Percentiles rank a stretch among this genome's conserved stretches.
Evolutionary conservation across 306 rosid species (phyloP).

Genomic region (Nissolia schottii): DNA sequence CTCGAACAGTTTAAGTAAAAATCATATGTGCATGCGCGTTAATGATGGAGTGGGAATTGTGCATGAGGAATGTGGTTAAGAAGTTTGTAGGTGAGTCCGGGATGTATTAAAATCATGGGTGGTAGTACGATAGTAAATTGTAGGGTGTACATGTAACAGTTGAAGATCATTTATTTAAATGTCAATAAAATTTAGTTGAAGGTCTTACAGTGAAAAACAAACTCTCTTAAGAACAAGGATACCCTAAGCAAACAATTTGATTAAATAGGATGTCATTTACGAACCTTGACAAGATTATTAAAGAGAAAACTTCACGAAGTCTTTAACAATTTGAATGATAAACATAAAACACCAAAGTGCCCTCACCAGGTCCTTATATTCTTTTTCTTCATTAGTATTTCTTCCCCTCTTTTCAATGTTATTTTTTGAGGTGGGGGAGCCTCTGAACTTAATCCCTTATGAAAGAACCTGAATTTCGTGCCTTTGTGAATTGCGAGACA

Average conservation of each 20-base stretch:
- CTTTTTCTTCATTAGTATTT: neutral
- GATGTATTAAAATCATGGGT: too few species aligned
- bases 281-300: slow-evolving; percentile 4
- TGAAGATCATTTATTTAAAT: neutral
- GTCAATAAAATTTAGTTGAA: neutral
- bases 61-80: too few species aligned
- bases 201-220: neutral
- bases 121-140: too few species aligned
- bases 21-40: too few species aligned
- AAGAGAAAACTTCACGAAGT: neutral
- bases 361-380: neutral
- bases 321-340: neutral
- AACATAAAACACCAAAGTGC: neutral
- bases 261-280: neutral
- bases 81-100: too few species aligned
- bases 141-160: too few species aligned
- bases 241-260: neutral
- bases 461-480: neutral
- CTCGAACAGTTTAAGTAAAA: too few species aligned
- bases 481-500: neutral
- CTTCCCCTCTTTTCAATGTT: neutral
- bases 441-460: neutral
- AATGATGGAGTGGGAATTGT: too few species aligned
- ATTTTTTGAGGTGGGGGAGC: neutral
- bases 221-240: neutral